Evolutionary conservation across 805 yeast species (phyloP).

Genomic region (Starmera quercuum): DNA sequence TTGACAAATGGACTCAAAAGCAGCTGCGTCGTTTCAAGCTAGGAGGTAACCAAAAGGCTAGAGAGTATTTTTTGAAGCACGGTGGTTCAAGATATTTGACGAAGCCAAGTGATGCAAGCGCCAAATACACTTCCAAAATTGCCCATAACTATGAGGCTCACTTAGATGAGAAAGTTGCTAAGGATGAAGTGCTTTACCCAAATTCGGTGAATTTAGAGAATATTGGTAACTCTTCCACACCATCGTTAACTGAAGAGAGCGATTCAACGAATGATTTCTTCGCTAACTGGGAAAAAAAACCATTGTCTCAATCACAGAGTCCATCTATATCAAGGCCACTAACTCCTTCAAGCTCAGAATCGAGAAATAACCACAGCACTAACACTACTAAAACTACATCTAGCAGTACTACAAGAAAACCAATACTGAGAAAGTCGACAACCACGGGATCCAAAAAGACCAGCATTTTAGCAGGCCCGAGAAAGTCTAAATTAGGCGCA

Average conservation of each 20-base stretch:
- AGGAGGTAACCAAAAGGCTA: constrained; percentile 87
- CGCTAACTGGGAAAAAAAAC: constrained; percentile 77
- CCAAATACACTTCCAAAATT: constrained; percentile 72
- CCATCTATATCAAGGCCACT: constrained; percentile 24
- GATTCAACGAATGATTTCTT: constrained; percentile 78
- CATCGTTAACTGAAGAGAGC: constrained; percentile 29
- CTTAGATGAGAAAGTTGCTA: constrained; percentile 56
- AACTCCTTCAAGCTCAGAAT: constrained; percentile 16
- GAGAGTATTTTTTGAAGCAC: constrained; percentile 74
- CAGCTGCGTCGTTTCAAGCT: constrained; percentile 88
- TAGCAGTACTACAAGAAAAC: constrained; percentile 16
- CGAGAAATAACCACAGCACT: constrained; percentile 13
- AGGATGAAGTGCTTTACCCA: constrained; percentile 69
- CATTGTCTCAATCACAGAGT: constrained; percentile 37
- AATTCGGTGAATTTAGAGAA: constrained; percentile 61
- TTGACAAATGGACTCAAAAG: constrained; percentile 91
- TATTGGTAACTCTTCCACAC: constrained; percentile 25
- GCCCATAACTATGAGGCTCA: constrained; percentile 81
- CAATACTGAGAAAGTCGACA: constrained; percentile 22
- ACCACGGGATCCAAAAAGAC: constrained; percentile 27
- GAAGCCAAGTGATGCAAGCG: constrained; percentile 51
- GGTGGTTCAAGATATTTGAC: constrained; percentile 73
- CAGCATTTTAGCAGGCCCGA: constrained; percentile 44
- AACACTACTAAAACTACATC: constrained; percentile 13
- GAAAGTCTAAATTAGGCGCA: constrained; percentile 51